These are phyloP conservation scores for Plasmodium ovale DNA, from an alignment of 169 alveolate species.

Conservation along the genomic window DNA sequence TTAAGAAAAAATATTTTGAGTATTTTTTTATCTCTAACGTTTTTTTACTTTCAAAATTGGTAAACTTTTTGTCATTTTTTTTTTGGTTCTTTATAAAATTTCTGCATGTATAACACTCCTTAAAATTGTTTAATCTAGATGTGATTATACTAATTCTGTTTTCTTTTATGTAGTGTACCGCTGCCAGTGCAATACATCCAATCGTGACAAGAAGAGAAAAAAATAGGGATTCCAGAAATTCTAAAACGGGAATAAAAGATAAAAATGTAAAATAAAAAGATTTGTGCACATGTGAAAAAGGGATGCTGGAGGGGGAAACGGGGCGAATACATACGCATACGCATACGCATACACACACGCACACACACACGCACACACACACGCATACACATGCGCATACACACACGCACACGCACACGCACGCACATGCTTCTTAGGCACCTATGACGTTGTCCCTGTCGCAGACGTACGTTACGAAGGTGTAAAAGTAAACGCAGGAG, in stretches of 20 bases:
- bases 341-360: background rate
- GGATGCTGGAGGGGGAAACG: too few relatives aligned
- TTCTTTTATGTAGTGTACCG: constrained; percentile 49
- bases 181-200: constrained; percentile 12
- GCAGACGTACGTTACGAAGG: constrained; percentile 59
- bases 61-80: background rate
- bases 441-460: constrained; percentile 55
- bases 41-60: constrained; percentile 32
- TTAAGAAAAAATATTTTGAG: constrained; percentile 57
- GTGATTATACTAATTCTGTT: constrained; percentile 20
- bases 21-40: constrained; percentile 49
- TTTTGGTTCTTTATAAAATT: constrained; percentile 12
- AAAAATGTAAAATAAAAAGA: background rate
- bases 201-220: constrained; percentile 41
- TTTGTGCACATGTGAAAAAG: background rate
- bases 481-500: constrained; percentile 57
- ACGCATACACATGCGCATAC: background rate
- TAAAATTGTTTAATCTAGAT: constrained; percentile 27
- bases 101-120: constrained; percentile 21
- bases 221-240: constrained; percentile 36
- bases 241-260: background rate
- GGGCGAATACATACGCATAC: background rate
- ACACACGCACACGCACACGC: too few relatives aligned
- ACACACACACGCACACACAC: background rate
- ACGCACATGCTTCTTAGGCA: too few relatives aligned